Conservation (phyloP, 345 rosid species). For the Gossypium longicalyx region DNA sequence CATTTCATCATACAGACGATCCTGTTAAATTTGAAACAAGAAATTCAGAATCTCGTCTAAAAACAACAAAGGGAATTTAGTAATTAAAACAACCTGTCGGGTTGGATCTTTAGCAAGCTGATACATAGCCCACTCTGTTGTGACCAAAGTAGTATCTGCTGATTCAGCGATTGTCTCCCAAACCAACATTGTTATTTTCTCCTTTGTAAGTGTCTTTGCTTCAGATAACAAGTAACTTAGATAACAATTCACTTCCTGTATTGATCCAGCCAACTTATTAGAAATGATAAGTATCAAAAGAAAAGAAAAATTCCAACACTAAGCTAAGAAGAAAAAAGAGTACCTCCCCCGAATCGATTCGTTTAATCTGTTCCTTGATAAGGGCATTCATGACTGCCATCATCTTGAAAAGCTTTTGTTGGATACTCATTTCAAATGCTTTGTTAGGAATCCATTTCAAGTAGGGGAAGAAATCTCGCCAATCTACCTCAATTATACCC, state of each 20-base stretch:
- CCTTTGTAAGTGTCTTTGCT: slow-evolving; percentile 52
- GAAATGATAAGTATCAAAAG: too few species aligned
- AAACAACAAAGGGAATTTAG: too few species aligned
- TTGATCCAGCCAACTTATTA: too few species aligned
- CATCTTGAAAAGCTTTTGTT: slow-evolving; percentile 42
- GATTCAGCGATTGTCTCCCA: slow-evolving; percentile 84
- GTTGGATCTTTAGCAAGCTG: slow-evolving; percentile 69
- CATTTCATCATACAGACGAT: neutral
- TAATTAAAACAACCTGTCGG: slow-evolving; percentile 42
- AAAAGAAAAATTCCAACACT: too few species aligned
- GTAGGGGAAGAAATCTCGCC: slow-evolving; percentile 96
- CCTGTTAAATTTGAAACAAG: neutral
- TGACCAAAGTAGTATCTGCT: slow-evolving; percentile 70
- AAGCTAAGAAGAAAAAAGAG: too few species aligned
- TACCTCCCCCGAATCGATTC: slow-evolving; percentile 56
- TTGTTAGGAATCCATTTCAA: slow-evolving; percentile 73
- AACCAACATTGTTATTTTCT: slow-evolving; percentile 53
- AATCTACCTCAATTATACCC: slow-evolving; percentile 83
- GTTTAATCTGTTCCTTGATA: slow-evolving; percentile 39
- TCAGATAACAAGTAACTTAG: slow-evolving; percentile 56
- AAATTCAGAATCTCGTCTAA: neutral
- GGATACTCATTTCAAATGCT: slow-evolving; percentile 46
- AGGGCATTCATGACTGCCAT: slow-evolving; percentile 64
- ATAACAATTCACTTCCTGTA: slow-evolving; percentile 55
- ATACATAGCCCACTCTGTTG: slow-evolving; percentile 87